phyloP scores from a whole-genome alignment of 1,139 yeast genomes.

The Pichia sp. region DNA sequence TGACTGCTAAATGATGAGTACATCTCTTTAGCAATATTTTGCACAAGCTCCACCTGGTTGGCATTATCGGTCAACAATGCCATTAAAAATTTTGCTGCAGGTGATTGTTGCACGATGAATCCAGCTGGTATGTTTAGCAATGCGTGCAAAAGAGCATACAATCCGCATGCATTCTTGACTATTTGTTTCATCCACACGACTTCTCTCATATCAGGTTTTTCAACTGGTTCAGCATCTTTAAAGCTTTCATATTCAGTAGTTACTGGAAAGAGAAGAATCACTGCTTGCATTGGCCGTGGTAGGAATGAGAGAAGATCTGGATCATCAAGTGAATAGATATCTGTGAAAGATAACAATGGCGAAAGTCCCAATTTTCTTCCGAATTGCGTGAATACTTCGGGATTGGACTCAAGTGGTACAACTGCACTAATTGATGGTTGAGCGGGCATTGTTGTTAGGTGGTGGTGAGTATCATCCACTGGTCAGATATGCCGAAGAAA shows the following conservation, averaged over 20 bases:
- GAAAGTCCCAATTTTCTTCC: conserved; percentile 64
- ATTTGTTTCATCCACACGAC: conserved; percentile 77
- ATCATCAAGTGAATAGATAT: conserved; percentile 78
- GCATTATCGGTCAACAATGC: conserved; percentile 20
- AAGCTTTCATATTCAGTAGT: conserved; percentile 53
- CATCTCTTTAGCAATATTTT: conserved; percentile 32
- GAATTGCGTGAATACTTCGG: conserved; percentile 71
- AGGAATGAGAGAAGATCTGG: conserved; percentile 69
- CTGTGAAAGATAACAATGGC: conserved; percentile 57
- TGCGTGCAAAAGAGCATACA: conserved; percentile 79
- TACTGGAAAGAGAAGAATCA: conserved; percentile 76
- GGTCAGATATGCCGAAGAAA: too few species aligned
- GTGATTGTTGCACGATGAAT: conserved; percentile 31
- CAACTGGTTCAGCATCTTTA: conserved; percentile 22
- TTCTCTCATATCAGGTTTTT: conserved; percentile 10
- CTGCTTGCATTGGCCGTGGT: conserved; percentile 74
- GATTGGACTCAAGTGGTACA: conserved; percentile 88
- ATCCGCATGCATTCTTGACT: conserved; percentile 86
- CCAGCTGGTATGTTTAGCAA: conserved; percentile 55
- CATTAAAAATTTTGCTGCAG: conserved; percentile 21
- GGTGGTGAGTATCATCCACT: neutral
- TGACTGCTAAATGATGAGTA: conserved; percentile 55
- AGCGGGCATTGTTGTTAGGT: neutral
- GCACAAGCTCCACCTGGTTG: conserved; percentile 43
- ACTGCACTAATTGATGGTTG: conserved; percentile 32